Evolutionary conservation across 768 basidiomycete genomes (phyloP), one percentile per base, ranked within the genome.

Genomic region (Panellus pusillus): DNA sequence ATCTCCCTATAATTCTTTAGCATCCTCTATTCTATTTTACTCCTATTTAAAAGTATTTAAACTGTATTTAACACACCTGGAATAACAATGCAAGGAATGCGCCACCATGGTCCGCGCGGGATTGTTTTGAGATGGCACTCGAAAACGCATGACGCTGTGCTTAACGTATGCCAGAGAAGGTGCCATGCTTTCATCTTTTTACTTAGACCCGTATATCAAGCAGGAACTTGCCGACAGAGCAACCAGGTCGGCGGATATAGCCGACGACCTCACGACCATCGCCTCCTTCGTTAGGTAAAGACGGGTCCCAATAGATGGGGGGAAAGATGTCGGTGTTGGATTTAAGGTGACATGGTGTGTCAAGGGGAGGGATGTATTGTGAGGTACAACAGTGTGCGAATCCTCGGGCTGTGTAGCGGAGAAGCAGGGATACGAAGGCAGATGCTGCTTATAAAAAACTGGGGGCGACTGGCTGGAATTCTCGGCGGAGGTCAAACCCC

Each of bases 401-500:
- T 12, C n/a, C 32, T 35, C 32, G 14, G 32, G 7, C 32, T 3
- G 32, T 35, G 42, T 4, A 17, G 42, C 35, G 36, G 61, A 35
- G 27, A 60, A 66, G 15, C 67, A 61, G 9, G 78, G 79, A 54
- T 75, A 77, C 1, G 74, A 76, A 39, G 70, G 68, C 42, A 84
- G 76, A 63, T 83, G 82, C 57, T 83, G 85, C 47, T 67, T 76
- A 66, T 78, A 83, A 47, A 71, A 64, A 5, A 47, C 5, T 28
- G 68, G 68, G 47, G 54, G 28, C 57, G 65, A 37, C 61, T 63
- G 7, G 62, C 67, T 18, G 69, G 71, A 20, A 44, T 69, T 24
- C 66, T 67, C 53, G 28, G 37, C 57, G 44, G 43, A n/a, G 57
- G 28, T 55, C 38, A 86, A 70, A 31, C 73, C 84, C 86, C 86